A percentile compares a stretch with the other conserved stretches of the same genome.
These are phyloP conservation scores for Penicillium pancosmium DNA, from an alignment of 495 filamentous ascomycete species.

Conservation along the genomic window DNA sequence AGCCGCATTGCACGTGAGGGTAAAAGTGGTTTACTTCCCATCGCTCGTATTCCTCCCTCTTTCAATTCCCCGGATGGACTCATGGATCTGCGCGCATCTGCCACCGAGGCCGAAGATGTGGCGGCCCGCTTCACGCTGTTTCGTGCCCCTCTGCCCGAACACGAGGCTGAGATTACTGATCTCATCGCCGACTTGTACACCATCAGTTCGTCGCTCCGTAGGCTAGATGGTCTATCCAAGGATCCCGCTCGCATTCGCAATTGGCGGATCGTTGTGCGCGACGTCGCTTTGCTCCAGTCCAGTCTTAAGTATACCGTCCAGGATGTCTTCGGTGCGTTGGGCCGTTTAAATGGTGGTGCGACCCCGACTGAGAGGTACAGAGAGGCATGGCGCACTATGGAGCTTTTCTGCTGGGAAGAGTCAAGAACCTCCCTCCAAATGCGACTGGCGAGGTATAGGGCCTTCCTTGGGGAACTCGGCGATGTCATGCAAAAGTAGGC, in stretches of 20 bases:
- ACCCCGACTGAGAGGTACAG: conserved; percentile 44
- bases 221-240: conserved; percentile 44
- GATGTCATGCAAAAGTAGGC: conserved; percentile 52
- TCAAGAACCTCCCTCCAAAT: conserved; percentile 49
- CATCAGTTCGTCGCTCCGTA: conserved; percentile 52
- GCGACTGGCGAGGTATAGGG: conserved; percentile 57
- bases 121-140: conserved; percentile 56
- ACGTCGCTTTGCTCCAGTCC: conserved; percentile 47
- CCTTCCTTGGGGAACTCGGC: conserved; percentile 51
- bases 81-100: conserved; percentile 52
- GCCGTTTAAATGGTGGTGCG: conserved; percentile 41
- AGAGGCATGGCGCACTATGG: conserved; percentile 56
- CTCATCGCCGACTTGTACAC: conserved; percentile 58
- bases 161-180: conserved; percentile 56
- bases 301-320: conserved; percentile 57
- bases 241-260: conserved; percentile 36
- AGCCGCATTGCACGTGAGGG: conserved; percentile 33
- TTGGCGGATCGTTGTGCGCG: conserved; percentile 38
- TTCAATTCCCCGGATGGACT: conserved; percentile 29
- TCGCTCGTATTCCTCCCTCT: conserved; percentile 7
- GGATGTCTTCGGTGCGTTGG: conserved; percentile 56
- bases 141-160: conserved; percentile 52
- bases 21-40: neutral
- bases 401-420: conserved; percentile 51
- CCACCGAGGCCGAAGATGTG: conserved; percentile 55